A percentile compares a stretch with the other conserved stretches of the same genome.
phyloP scores from a whole-genome alignment of 2,329 filamentous ascomycete species.

The Trichoderma harzianum region DNA sequence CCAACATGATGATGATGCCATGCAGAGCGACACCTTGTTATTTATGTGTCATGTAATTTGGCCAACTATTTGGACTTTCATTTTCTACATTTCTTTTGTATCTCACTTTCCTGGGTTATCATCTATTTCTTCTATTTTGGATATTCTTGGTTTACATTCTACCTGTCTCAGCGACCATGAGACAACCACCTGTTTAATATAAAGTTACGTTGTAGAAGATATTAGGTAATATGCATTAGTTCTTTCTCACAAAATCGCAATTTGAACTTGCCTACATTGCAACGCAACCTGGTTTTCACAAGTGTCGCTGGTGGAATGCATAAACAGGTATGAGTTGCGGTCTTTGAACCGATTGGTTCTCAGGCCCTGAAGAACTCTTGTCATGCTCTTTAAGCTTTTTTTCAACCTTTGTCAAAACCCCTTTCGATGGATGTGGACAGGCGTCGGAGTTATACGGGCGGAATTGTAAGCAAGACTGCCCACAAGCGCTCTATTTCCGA shows the following conservation, averaged over 20 bases:
- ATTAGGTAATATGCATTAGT: too few relatives aligned
- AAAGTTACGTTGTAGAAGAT: too few relatives aligned
- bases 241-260: too few relatives aligned
- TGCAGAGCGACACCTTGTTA: not conserved
- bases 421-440: not conserved
- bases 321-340: fast-evolving
- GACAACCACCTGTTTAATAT: too few relatives aligned
- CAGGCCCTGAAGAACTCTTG: not conserved
- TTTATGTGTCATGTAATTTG: not conserved
- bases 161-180: too few relatives aligned
- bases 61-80: not conserved
- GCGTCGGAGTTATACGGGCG: not conserved
- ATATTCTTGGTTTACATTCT: too few relatives aligned
- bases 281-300: too few relatives aligned
- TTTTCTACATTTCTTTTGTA: not conserved
- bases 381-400: not conserved
- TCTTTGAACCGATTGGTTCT: not conserved
- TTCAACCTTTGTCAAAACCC: not conserved
- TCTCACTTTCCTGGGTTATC: too few relatives aligned
- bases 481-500: not conserved
- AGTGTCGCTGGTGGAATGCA: not conserved
- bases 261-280: too few relatives aligned
- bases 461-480: not conserved
- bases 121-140: too few relatives aligned
- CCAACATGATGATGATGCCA: not conserved